phyloP scores from a whole-genome alignment of 139 green algal species.

The Chlorella sp. region DNA sequence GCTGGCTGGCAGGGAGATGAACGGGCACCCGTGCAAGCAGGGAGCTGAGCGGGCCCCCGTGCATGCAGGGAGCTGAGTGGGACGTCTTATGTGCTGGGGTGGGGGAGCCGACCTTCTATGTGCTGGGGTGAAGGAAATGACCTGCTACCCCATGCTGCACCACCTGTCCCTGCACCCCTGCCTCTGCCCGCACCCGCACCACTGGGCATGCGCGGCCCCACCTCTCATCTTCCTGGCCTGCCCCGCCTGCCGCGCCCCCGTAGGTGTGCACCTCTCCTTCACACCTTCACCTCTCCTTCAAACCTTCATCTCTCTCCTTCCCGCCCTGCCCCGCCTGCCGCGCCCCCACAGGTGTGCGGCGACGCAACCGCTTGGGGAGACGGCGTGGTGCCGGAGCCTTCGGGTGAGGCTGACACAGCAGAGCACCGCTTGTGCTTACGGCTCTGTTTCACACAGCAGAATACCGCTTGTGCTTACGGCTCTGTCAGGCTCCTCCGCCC shows the following conservation, averaged over 20 bases:
- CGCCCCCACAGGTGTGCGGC: slow-evolving; percentile 75
- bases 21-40: neutral
- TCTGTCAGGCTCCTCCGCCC: too few relatives aligned
- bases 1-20: neutral
- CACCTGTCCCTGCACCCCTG: too few relatives aligned
- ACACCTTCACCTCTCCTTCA: too few relatives aligned
- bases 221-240: neutral
- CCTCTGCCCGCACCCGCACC: too few relatives aligned
- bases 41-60: too few relatives aligned
- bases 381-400: slow-evolving; percentile 78
- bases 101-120: neutral
- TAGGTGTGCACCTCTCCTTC: too few relatives aligned
- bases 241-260: neutral
- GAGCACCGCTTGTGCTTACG: neutral
- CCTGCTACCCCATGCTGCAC: neutral
- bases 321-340: neutral
- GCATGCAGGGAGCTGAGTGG: too few relatives aligned
- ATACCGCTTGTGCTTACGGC: too few relatives aligned
- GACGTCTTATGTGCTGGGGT: neutral
- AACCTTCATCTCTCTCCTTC: too few relatives aligned
- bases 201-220: too few relatives aligned
- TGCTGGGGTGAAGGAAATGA: neutral
- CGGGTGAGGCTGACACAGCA: neutral
- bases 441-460: too few relatives aligned
- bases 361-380: slow-evolving; percentile 77